Evolutionary conservation across 192 early-diverging fungal genomes (phyloP).

Genomic region (Coemansia sp.): DNA sequence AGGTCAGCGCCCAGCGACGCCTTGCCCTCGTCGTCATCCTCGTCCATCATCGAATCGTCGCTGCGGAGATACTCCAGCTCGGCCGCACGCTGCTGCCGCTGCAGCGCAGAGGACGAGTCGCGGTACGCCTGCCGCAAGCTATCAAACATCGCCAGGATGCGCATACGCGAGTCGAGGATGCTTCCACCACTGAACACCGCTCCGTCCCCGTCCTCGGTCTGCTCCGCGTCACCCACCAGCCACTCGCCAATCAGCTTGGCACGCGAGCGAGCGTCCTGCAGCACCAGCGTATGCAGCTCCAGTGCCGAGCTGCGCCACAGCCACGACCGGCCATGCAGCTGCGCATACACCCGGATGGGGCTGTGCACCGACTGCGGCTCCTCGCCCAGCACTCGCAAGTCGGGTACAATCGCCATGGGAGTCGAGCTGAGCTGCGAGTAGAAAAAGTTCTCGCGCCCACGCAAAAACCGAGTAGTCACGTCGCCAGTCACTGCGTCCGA

Average conservation of each 20-base stretch:
- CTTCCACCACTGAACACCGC: conserved; percentile 21
- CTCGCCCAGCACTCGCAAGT: not conserved
- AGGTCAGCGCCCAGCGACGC: conserved; percentile 76
- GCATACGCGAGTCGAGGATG: conserved; percentile 50
- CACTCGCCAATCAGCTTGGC: conserved; percentile 53
- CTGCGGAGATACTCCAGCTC: conserved; percentile 25
- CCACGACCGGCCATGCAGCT: conserved; percentile 89
- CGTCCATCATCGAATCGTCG: conserved; percentile 33
- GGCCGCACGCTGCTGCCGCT: conserved; percentile 24
- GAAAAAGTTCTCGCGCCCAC: conserved; percentile 80
- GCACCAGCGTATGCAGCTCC: conserved; percentile 78
- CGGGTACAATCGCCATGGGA: conserved; percentile 16
- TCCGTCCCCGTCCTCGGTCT: conserved; percentile 16
- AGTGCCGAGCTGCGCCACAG: conserved; percentile 84
- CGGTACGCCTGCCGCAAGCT: conserved; percentile 50
- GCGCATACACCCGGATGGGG: conserved; percentile 45
- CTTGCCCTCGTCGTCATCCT: conserved; percentile 37
- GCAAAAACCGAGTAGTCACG: conserved; percentile 77
- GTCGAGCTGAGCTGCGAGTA: conserved; percentile 62
- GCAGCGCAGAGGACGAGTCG: conserved; percentile 30
- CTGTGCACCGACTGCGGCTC: conserved; percentile 15
- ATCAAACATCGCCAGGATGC: conserved; percentile 45
- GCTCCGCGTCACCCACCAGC: conserved; percentile 49
- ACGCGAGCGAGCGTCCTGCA: conserved; percentile 50
- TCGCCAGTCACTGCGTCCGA: conserved; percentile 67